Evolutionary conservation across 2,329 filamentous ascomycete genomes (phyloP).

Genomic region (Dothidotthia symphoricarpi): DNA sequence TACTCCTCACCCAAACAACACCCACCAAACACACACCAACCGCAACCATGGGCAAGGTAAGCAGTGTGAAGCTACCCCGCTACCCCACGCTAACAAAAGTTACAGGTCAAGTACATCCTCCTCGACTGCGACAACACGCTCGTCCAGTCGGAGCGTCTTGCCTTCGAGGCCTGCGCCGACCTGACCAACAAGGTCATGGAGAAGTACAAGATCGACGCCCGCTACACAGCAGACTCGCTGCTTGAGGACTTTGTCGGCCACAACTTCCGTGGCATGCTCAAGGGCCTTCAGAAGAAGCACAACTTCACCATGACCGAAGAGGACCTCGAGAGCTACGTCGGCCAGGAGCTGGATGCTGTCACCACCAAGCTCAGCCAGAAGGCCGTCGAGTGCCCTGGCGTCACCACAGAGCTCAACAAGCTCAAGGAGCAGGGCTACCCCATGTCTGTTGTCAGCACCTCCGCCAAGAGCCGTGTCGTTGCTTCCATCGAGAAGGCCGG

Average conservation of each 20-base stretch:
- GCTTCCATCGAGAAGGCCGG: slow-evolving; percentile 77
- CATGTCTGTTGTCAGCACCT: slow-evolving; percentile 78
- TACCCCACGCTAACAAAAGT: slow-evolving; percentile 18
- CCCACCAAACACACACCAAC: slow-evolving; percentile 10
- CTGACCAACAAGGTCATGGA: slow-evolving; percentile 83
- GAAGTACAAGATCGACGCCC: slow-evolving; percentile 61
- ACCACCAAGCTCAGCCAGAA: slow-evolving; percentile 73
- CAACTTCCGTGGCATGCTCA: slow-evolving; percentile 92
- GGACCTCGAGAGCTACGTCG: slow-evolving; percentile 73
- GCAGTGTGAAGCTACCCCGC: slow-evolving; percentile 15
- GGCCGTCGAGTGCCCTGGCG: slow-evolving; percentile 67
- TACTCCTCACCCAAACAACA: slow-evolving; percentile 9
- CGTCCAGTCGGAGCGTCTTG: slow-evolving; percentile 84
- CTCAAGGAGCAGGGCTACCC: slow-evolving; percentile 65
- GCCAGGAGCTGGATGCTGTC: slow-evolving; percentile 76
- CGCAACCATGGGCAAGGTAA: slow-evolving; percentile 36
- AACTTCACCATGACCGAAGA: slow-evolving; percentile 66
- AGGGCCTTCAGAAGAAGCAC: slow-evolving; percentile 71
- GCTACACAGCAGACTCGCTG: slow-evolving; percentile 75
- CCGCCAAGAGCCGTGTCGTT: slow-evolving; percentile 72
- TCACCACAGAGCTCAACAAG: slow-evolving; percentile 64
- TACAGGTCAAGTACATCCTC: slow-evolving; percentile 51
- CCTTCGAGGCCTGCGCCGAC: slow-evolving; percentile 86
- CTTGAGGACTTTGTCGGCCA: slow-evolving; percentile 87
- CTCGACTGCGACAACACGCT: slow-evolving; percentile 80